Evolutionary conservation across 1,284 basidiomycete genomes (phyloP).

Genomic region (Boletus chippewaensis): DNA sequence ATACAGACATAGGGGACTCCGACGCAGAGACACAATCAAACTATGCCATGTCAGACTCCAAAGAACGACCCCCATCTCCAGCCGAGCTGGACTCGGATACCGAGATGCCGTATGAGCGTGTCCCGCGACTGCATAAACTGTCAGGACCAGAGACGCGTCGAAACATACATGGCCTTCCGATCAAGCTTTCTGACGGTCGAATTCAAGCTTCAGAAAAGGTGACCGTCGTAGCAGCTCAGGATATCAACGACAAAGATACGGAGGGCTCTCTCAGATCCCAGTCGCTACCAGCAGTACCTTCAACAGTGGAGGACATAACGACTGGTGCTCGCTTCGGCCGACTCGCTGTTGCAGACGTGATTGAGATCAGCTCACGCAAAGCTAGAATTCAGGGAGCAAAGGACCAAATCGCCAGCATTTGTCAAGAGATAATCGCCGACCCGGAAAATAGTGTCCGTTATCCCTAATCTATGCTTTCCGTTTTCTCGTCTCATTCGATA

Average conservation of each 20-base stretch:
- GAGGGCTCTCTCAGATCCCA: constrained; percentile 24
- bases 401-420: constrained; percentile 83
- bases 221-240: constrained; percentile 31
- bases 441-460: constrained; percentile 72
- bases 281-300: constrained; percentile 18
- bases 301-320: constrained; percentile 57
- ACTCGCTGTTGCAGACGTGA: constrained; percentile 70
- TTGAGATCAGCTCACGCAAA: constrained; percentile 61
- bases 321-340: constrained; percentile 79
- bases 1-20: constrained; percentile 38
- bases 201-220: constrained; percentile 56
- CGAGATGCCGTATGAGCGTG: constrained; percentile 67
- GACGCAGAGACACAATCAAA: constrained; percentile 27
- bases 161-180: constrained; percentile 70
- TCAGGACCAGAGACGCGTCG: constrained; percentile 42
- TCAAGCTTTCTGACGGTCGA: constrained; percentile 76
- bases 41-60: constrained; percentile 14
- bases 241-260: constrained; percentile 38
- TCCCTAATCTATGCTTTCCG: constrained; percentile 9
- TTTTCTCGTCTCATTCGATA: constrained; percentile 17
- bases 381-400: constrained; percentile 73
- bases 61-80: constrained; percentile 13
- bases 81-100: constrained; percentile 45
- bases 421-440: constrained; percentile 85
- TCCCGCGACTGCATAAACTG: constrained; percentile 46